A percentile compares a stretch with the other conserved stretches of the same genome.
Evolutionary conservation across 2,329 filamentous ascomycete species (phyloP).

Genomic region (Plenodomus lindquistii): DNA sequence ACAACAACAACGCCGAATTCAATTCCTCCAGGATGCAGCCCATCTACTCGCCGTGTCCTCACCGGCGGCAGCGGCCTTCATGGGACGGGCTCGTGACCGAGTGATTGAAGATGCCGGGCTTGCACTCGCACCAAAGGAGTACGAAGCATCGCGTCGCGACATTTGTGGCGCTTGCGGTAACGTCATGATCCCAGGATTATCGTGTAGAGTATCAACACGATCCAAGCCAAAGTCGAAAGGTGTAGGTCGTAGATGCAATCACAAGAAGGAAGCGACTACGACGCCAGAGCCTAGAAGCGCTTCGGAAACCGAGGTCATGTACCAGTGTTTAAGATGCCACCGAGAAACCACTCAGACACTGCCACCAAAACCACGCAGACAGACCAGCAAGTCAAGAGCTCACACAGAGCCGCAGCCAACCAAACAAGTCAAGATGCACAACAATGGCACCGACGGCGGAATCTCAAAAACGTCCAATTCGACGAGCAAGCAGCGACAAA

Average conservation of each 20-base stretch:
- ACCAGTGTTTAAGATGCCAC: conserved; percentile 38
- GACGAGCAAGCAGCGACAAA: conserved; percentile 60
- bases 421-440: conserved; percentile 2
- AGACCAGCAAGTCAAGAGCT: conserved; percentile 15
- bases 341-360: conserved; percentile 33
- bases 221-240: neutral
- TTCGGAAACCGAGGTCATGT: conserved; percentile 21
- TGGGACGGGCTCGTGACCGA: conserved; percentile 34
- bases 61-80: conserved; percentile 38
- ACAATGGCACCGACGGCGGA: conserved; percentile 14
- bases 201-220: conserved; percentile 27
- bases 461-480: conserved; percentile 45
- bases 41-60: conserved; percentile 34
- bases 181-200: conserved; percentile 43
- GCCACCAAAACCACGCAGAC: conserved; percentile 22
- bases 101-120: conserved; percentile 35
- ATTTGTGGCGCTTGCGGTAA: conserved; percentile 46
- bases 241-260: neutral
- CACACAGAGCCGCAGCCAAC: conserved; percentile 1
- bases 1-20: conserved; percentile 24
- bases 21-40: conserved; percentile 42
- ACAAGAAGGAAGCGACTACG: neutral
- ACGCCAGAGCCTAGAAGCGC: conserved; percentile 9
- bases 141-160: conserved; percentile 33
- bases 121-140: conserved; percentile 30